Evolutionary conservation across 345 rosid species (phyloP), one percentile per base, ranked within the genome.

Genomic region (Excoecaria agallocha): DNA sequence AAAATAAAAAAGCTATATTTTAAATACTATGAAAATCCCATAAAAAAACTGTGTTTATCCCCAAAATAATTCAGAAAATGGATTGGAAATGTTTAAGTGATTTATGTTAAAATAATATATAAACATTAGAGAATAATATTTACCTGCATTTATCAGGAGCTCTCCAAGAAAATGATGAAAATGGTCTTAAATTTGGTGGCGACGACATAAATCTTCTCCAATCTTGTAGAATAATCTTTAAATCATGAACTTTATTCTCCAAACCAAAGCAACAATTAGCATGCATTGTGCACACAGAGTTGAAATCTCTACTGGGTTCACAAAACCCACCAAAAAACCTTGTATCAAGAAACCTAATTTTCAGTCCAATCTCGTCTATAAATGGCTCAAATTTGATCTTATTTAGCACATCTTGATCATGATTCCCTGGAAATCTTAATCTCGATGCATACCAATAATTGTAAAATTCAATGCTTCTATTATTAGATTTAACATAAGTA

Each of bases 381-480:
- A 73, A 68, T 7, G 84, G 74, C 41, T 87, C 39, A 1, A 24
- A 72, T 77, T 91, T 91, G 79, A 93, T 93, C 76, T 37, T 58
- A 80, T 93, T 88, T 35, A 91, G 82, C 60, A 93, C 98, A 77
- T 91, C 97, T 76, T 93, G 97, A 67, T 91, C 98, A 55, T 91
- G 94, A 12, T 69, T 15, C 3, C 85, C 69, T 4, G 94, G 95
- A 76, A 77, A 83, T 0, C 13, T n/a, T 3, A 69, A 37, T 15
- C 92, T 90, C 1, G 95, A 81, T 13, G 70, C 19, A 83, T 86
- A 84, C 98, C 98, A 91, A 56, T 81, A 93, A 74, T 78, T 83
- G 86, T 93, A 93, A 76, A 93, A 91, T 25, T 78, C 58, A 19
- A 91, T 77, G 20, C 91, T 82, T 52, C 86, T 56, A 2, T 66